Evolutionary conservation across 805 yeast genomes (phyloP).

Genomic region (Cyberlindnera bimundalis): DNA sequence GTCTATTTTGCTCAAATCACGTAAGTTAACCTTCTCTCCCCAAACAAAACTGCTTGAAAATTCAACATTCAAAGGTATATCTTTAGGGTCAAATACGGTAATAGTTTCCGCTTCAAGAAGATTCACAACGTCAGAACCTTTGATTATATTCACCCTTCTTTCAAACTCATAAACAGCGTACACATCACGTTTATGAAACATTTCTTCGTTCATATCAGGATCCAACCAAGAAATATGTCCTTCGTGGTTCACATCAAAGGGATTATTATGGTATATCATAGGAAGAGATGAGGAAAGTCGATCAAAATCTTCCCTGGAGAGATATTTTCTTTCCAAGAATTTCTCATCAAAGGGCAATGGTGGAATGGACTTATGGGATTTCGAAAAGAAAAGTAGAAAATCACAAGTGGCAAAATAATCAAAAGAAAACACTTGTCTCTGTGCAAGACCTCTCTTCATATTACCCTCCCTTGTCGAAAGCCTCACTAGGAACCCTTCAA

Average conservation of each 20-base stretch:
- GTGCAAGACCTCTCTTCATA: constrained; percentile 29
- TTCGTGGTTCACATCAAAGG: constrained; percentile 48
- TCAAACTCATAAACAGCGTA: constrained; percentile 63
- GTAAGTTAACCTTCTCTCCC: constrained; percentile 22
- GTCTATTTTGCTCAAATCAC: constrained; percentile 19
- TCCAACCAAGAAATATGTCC: constrained; percentile 64
- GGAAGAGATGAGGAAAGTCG: constrained; percentile 31
- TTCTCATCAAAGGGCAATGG: constrained; percentile 42
- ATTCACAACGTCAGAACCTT: constrained; percentile 62
- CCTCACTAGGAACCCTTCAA: constrained; percentile 77
- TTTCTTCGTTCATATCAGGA: constrained; percentile 32
- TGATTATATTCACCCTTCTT: constrained; percentile 52
- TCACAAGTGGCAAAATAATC: constrained; percentile 64
- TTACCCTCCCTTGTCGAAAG: constrained; percentile 49
- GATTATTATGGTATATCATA: constrained; percentile 43
- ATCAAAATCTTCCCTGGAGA: constrained; percentile 27
- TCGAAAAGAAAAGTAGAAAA: constrained; percentile 55
- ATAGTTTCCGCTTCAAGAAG: constrained; percentile 46
- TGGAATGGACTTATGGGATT: constrained; percentile 56
- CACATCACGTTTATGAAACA: constrained; percentile 48
- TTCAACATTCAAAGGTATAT: constrained; percentile 27
- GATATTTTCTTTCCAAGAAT: constrained; percentile 24
- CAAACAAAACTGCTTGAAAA: constrained; percentile 32
- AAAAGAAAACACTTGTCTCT: constrained; percentile 46
- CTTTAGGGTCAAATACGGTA: constrained; percentile 28